phyloP scores from a whole-genome alignment of 208 protist genomes.

The Tetramitus jugosus region DNA sequence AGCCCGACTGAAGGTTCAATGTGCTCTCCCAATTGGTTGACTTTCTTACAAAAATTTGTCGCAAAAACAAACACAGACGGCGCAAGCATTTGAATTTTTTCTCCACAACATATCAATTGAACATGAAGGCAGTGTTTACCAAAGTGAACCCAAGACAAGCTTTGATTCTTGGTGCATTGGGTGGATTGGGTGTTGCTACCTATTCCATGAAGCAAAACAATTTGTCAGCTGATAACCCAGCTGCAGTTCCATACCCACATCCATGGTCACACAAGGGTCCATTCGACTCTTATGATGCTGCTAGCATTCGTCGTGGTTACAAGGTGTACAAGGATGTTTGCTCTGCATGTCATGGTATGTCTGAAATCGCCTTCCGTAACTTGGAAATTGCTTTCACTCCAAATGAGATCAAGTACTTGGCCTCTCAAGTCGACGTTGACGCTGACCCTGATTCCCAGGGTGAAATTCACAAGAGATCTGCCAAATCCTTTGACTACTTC shows the following conservation, averaged over 20 bases:
- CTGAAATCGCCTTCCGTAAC: constrained; percentile 91
- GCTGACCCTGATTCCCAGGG: constrained; percentile 86
- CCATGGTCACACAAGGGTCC: constrained; percentile 4
- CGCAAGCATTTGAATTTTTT: no score
- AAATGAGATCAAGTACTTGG: constrained; percentile 87
- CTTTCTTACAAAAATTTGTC: no score
- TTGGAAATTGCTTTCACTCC: constrained; percentile 82
- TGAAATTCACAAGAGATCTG: constrained; percentile 87
- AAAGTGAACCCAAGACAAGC: no score
- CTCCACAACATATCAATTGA: no score
- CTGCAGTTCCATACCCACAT: background rate
- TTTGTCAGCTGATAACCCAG: no score
- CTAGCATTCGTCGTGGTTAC: constrained; percentile 80
- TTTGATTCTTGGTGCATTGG: no score
- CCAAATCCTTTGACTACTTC: constrained; percentile 90
- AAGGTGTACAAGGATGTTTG: constrained; percentile 97
- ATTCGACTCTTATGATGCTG: background rate
- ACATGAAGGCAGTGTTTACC: no score
- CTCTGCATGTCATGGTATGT: constrained; percentile 88
- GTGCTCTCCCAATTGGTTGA: no score
- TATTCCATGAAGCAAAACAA: no score
- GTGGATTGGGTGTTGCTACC: no score
- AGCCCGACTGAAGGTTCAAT: no score
- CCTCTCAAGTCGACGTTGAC: constrained; percentile 81
- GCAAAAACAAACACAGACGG: no score